Evolutionary conservation across 257 asterid species (phyloP), one percentile per base, ranked within the genome.

Genomic region (Penstemon davidsonii): DNA sequence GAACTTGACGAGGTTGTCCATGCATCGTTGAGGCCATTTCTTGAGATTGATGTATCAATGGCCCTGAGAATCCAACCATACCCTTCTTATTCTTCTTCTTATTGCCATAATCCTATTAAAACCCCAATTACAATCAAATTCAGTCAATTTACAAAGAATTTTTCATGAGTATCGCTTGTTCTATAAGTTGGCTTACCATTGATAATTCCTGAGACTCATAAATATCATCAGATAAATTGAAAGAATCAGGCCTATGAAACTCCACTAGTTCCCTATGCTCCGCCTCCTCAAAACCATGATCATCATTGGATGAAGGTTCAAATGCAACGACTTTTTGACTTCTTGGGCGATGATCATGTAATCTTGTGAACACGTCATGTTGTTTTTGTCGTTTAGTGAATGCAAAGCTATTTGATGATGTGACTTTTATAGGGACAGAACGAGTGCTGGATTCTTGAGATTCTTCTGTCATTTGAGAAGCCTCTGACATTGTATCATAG

Each of bases 401-500:
- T 45, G 80, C 76, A 54, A 83, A 82, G 38, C 85, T 66, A 37
- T 62, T 75, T 3, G 91, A 91, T 58, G 77, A 70, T 15, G 88
- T 45, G 61, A 74, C 77, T 46, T 81, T 83, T 11, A 68, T 76
- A 0, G 99, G 96, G 47, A 86, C 83, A 0, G 96, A 84, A n/a
- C 74, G 83, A 18, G 74, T 69, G 71, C 85, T 90, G 41, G 86
- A 76, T 5, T 39, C 82, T 7, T 81, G 79, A 33, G 96, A 85
- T 61, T 78, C 87, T 44, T 78, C 80, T 0, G 92, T 80, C 67
- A 70, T 62, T 53, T 83, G 92, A 12, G 98, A 87, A 59, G 82
- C 76, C 66, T 88, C 93, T 0, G 99, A 91, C 43, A 76, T 79
- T 3, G 99, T 82, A 55, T 88, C 96, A 4, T 67, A 73, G 6